Percentiles rank a stretch among this genome's conserved stretches.
These are phyloP conservation scores for Spathaspora sp. DNA, from an alignment of 1,139 yeast species.

Conservation along the genomic window DNA sequence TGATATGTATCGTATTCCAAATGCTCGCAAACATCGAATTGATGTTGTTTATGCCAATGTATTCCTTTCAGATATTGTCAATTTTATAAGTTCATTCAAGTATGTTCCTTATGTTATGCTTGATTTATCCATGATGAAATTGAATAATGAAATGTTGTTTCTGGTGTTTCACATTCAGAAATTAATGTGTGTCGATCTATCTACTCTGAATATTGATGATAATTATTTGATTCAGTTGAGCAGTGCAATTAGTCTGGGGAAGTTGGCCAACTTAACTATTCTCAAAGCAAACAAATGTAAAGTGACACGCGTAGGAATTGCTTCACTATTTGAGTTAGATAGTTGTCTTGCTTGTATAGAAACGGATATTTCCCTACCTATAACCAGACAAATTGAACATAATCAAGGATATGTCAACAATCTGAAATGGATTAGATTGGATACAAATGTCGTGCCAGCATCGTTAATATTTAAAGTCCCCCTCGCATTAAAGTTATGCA, in stretches of 20 bases:
- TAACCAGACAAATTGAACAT: background rate
- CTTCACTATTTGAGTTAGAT: slow-evolving; percentile 15
- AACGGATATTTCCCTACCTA: slow-evolving; percentile 11
- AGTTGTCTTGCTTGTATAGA: slow-evolving; percentile 27
- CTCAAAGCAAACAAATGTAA: slow-evolving; percentile 28
- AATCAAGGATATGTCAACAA: slow-evolving; percentile 8
- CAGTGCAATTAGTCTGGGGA: background rate
- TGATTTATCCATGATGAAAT: slow-evolving; percentile 15
- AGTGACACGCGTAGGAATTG: slow-evolving; percentile 21
- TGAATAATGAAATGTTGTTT: slow-evolving; percentile 25
- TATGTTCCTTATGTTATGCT: slow-evolving; percentile 20
- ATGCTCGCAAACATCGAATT: slow-evolving; percentile 25
- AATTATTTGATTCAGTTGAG: slow-evolving; percentile 17
- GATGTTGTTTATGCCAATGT: slow-evolving; percentile 37
- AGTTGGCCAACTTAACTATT: slow-evolving; percentile 12
- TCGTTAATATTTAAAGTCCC: slow-evolving; percentile 22
- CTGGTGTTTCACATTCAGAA: slow-evolving; percentile 29
- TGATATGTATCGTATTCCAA: slow-evolving; percentile 12
- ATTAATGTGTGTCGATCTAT: slow-evolving; percentile 34
- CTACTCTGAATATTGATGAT: slow-evolving; percentile 33
- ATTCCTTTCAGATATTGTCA: slow-evolving; percentile 20
- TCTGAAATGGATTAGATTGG: slow-evolving; percentile 24
- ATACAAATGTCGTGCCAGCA: slow-evolving; percentile 11
- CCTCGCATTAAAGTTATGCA: slow-evolving; percentile 26
- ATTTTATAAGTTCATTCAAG: slow-evolving; percentile 9